Evolutionary conservation across 345 rosid genomes (phyloP).

Genomic region (Citrus inodora): DNA sequence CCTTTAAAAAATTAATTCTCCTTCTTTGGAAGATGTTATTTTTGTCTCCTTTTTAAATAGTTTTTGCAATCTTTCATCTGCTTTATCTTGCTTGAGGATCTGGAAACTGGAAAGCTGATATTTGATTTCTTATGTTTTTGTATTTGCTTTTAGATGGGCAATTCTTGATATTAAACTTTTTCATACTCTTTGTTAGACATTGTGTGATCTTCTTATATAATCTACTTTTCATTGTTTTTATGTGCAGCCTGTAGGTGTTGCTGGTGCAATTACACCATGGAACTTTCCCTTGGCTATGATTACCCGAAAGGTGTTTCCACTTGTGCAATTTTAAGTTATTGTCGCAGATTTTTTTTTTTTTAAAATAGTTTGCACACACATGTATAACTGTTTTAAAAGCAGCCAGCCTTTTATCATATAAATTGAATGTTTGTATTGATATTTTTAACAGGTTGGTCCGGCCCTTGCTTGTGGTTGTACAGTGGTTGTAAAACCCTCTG

Average conservation of each 20-base stretch:
- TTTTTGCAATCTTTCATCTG: not conserved
- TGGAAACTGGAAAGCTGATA: not conserved
- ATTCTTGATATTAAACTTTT: not conserved
- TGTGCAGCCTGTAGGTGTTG: slow-evolving; percentile 93
- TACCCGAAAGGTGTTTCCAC: slow-evolving; percentile 74
- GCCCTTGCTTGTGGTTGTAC: slow-evolving; percentile 99
- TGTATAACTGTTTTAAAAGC: slow-evolving; percentile 4
- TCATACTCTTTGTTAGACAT: not conserved
- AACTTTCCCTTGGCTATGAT: slow-evolving; percentile 99
- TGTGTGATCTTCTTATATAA: not conserved
- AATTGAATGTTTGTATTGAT: slow-evolving; percentile 11
- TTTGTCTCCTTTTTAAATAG: not conserved
- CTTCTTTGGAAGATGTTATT: not conserved
- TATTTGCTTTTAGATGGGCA: not conserved
- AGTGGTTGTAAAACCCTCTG: slow-evolving; percentile 92
- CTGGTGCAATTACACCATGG: slow-evolving; percentile 96
- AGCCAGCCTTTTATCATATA: not conserved
- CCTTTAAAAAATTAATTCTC: not conserved
- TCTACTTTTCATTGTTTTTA: slow-evolving; percentile 16
- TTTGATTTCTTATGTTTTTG: not conserved
- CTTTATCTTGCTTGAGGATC: not conserved
- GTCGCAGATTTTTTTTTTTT: slow-evolving; percentile 1
- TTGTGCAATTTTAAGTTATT: slow-evolving; percentile 18
- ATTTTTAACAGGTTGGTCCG: slow-evolving; percentile 77
- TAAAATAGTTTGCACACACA: not conserved